Conservation (phyloP, 305 asterid species). For the Rubia peregrina region DNA sequence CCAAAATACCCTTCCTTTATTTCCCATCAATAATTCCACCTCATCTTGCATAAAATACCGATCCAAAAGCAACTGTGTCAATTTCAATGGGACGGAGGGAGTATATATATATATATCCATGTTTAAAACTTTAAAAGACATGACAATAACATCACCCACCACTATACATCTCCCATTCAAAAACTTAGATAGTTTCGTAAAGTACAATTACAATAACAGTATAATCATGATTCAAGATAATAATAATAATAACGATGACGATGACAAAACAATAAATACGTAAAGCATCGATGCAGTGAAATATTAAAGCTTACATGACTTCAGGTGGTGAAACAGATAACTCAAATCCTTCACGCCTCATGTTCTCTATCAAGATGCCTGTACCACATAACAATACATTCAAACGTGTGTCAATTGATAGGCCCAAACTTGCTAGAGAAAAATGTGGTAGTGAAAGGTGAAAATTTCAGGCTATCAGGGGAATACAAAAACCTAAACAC, state of each 20-base stretch:
- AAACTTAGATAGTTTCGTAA: neutral
- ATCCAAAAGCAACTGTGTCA: no score
- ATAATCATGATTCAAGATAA: neutral
- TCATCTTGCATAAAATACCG: no score
- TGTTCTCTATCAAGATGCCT: conserved; percentile 97
- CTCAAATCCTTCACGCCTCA: conserved; percentile 99
- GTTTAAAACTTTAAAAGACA: neutral
- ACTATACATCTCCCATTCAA: neutral
- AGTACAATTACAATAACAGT: no score
- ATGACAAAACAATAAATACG: neutral
- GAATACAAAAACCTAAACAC: neutral
- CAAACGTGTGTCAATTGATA: neutral
- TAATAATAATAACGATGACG: neutral
- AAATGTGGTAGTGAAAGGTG: neutral
- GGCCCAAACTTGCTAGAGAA: neutral
- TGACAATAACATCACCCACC: neutral
- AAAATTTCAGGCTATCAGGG: neutral
- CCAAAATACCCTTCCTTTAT: no score
- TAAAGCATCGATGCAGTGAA: neutral
- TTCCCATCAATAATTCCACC: no score
- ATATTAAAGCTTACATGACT: conserved; percentile 76
- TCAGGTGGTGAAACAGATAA: conserved; percentile 97
- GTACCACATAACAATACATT: conserved; percentile 10
- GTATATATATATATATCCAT: neutral
- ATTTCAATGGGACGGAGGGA: no score